Base-by-base conservation (phyloP, 768 basidiomycete species). In the Tephrocybe sp. region DNA sequence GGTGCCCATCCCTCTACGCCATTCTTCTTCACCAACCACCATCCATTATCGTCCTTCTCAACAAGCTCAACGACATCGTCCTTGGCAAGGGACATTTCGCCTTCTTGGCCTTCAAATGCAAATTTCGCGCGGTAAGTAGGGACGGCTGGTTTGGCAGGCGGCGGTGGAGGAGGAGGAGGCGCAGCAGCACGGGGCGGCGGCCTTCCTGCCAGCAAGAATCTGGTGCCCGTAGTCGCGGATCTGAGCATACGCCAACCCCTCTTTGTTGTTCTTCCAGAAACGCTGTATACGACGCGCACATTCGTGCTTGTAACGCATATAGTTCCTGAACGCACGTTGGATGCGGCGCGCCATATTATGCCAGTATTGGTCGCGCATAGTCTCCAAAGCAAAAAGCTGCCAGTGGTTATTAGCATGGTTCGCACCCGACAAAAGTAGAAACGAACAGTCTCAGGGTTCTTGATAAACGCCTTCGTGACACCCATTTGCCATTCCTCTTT, bases 401-500 rank as follows among this genome's bases (percentile, higher is more conserved):
- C n/a, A n/a, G 6, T 42, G 43, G 38, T 46, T 49, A n/a, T 18
- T 23, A 52, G 44, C 40, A 46, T 40, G 50, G 25, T 27, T 41
- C 27, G n/a, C n/a, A 29, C 5, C 46, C 44, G 16, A 16, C 30
- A 33, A 41, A 27, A 24, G 21, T 41, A 49, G 19, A 21, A 37
- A 63, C 83, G 55, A 65, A 94, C 91, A 16, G 95, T 98, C 67
- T 98, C 97, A 0, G 97, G 97, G 62, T 94, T 97, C 77, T 98
- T 98, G 70, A 99, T 98, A 68, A 99, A 99, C 0, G 95, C 95
- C 63, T 99, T 98, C 1, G 94, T 97, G 3, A 87, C 83, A 45
- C 97, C 97, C 94, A 98, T 97, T 68, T 99, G 97, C 97, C 97
- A 99, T 66, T 99, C 95, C 43, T 98, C 95, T 59, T 83, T 87